Conservation (phyloP, 148 eudicot species). For the Limonium bicolor region DNA sequence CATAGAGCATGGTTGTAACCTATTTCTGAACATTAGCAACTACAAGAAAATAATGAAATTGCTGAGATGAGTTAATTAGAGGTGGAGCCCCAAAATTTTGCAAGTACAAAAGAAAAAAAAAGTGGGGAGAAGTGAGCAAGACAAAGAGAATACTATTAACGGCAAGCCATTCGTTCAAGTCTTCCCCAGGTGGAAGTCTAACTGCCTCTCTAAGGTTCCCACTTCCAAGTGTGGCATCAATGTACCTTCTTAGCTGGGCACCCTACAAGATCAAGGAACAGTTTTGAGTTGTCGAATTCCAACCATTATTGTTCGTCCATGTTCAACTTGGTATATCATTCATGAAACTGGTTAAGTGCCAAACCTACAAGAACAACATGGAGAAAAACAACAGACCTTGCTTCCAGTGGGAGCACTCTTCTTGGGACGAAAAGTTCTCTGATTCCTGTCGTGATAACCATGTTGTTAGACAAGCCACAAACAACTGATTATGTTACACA, state of each 20-base stretch:
- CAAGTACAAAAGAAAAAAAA: no score
- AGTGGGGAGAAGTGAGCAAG: no score
- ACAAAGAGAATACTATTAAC: slow-evolving; percentile 65
- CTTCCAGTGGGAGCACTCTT: slow-evolving; percentile 98
- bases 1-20: no score
- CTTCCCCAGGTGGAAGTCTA: slow-evolving; percentile 97
- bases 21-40: no score
- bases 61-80: no score
- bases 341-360: neutral
- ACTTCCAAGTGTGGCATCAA: slow-evolving; percentile 94
- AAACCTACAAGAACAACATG: neutral
- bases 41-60: no score
- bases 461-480: neutral
- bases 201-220: slow-evolving; percentile 97
- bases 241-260: slow-evolving; percentile 80
- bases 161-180: slow-evolving; percentile 98
- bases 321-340: no score
- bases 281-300: no score
- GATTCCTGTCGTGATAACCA: slow-evolving; percentile 40
- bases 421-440: slow-evolving; percentile 87
- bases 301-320: no score
- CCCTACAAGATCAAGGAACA: no score
- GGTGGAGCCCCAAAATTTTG: no score
- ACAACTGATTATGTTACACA: no score
- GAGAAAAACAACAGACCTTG: slow-evolving; percentile 55